Percentiles rank a stretch among this genome's conserved stretches.
phyloP scores from a whole-genome alignment of 331 rosid genomes.

The Quercus lobata region DNA sequence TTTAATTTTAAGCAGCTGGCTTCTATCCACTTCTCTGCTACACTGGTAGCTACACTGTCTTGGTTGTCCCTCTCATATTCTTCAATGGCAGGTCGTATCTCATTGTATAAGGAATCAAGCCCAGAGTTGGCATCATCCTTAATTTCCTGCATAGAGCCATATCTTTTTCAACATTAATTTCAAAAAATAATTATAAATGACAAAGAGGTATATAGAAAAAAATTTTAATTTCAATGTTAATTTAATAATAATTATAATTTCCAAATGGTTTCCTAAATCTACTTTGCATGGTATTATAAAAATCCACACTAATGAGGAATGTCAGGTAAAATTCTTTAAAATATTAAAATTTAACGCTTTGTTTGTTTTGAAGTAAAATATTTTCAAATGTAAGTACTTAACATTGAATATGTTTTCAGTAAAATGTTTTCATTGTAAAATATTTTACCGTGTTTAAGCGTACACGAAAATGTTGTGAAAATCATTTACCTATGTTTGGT shows the following conservation, averaged over 20 bases:
- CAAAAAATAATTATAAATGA: background rate
- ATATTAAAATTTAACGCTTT: too few relatives aligned
- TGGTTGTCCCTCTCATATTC: slow-evolving; percentile 95
- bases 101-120: slow-evolving; percentile 76
- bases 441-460: too few relatives aligned
- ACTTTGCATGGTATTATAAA: background rate
- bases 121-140: slow-evolving; percentile 53
- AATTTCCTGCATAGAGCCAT: slow-evolving; percentile 43
- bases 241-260: too few relatives aligned
- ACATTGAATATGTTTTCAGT: too few relatives aligned
- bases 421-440: too few relatives aligned
- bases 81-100: slow-evolving; percentile 94
- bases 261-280: background rate
- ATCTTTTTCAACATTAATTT: background rate
- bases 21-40: slow-evolving; percentile 96
- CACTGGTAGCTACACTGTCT: slow-evolving; percentile 83
- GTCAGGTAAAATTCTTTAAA: too few relatives aligned
- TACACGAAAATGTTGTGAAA: too few relatives aligned
- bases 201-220: too few relatives aligned
- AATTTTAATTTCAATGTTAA: too few relatives aligned
- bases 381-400: too few relatives aligned
- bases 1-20: slow-evolving; percentile 79
- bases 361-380: too few relatives aligned
- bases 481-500: too few relatives aligned
- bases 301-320: background rate